Base-by-base conservation (phyloP, 2,329 filamentous ascomycete species). In the Myriangium duriaei region DNA sequence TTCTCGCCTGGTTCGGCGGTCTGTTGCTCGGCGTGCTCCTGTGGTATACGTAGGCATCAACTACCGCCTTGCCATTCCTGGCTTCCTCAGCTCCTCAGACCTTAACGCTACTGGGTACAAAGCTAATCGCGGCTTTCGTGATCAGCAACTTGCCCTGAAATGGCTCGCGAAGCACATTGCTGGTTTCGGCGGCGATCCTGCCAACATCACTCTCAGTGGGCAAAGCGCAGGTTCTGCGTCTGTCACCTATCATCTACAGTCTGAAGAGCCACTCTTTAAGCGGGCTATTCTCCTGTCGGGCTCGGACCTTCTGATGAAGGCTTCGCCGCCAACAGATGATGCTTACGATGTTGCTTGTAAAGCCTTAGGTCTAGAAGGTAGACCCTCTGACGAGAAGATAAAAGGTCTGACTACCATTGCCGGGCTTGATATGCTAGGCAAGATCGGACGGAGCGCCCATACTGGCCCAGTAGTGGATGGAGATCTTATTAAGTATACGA, bases 21-120 rank as follows among this genome's bases (percentile, higher is more conserved):
- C 65, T 0, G 50, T 52, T 1, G 58, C 63, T 11, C 57, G 58
- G 12, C 61, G 57, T 0, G 55, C 60, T 17, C 68, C 69, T 0
- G 56, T 71, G 3, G 62, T 74, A 32, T 57, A 54, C 1, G 49
- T 63, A 7, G 57, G 53, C 2, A 54, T 63, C 39, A 41, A 41
- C 52, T 74, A 73, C 49, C 67, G 66, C 18, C 42, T 67, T 3
- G 58, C 58, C 4, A 50, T 53, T 4, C 53, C 60, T 9, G 63
- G 67, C 2, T 68, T 69, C 41, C 42, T 53, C 16, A 47, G 43
- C 33, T 49, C 44, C 4, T 14, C 46, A 11, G 42, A 49, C 16
- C 42, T 52, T 34, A 36, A 42, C 7, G 41, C 41, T 3, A 46
- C 44, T 10, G 50, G 47, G 13, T 51, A 51, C 34, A 42, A 46